These are phyloP conservation scores for Asterionellopsis glacialis DNA, from an alignment of 108 stramenopile species.

Conservation along the genomic window DNA sequence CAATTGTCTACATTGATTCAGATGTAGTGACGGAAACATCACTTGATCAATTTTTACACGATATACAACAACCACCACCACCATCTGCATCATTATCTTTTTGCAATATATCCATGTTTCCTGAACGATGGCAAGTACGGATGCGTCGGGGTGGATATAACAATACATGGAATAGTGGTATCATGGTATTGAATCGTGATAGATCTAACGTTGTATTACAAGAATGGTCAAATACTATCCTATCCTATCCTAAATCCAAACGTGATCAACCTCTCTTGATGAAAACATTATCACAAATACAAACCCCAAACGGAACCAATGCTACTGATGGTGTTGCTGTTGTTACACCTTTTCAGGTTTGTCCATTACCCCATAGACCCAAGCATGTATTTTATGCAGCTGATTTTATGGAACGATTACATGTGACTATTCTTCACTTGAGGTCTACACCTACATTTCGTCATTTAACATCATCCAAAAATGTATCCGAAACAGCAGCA, in stretches of 20 bases:
- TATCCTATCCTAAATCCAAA: neutral
- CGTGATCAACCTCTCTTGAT: neutral
- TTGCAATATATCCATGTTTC: neutral
- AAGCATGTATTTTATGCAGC: neutral
- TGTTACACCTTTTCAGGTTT: neutral
- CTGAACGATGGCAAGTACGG: neutral
- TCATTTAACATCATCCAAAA: neutral
- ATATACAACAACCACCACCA: no score
- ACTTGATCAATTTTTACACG: neutral
- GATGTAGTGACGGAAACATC: slow-evolving; percentile 1
- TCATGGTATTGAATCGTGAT: neutral
- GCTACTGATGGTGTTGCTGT: neutral
- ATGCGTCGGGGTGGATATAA: neutral
- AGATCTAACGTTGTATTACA: neutral
- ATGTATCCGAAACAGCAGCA: neutral
- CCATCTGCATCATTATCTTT: neutral
- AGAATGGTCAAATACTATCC: neutral
- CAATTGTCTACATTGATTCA: neutral
- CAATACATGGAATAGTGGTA: neutral
- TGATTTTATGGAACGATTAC: neutral
- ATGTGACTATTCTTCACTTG: neutral
- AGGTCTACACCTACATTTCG: neutral
- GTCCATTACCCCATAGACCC: neutral
- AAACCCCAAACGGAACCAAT: neutral
- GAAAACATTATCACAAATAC: neutral